Evolutionary conservation across 352 stramenopile genomes (phyloP), one percentile per base, ranked within the genome.

Genomic region (Phytophthora syringae): DNA sequence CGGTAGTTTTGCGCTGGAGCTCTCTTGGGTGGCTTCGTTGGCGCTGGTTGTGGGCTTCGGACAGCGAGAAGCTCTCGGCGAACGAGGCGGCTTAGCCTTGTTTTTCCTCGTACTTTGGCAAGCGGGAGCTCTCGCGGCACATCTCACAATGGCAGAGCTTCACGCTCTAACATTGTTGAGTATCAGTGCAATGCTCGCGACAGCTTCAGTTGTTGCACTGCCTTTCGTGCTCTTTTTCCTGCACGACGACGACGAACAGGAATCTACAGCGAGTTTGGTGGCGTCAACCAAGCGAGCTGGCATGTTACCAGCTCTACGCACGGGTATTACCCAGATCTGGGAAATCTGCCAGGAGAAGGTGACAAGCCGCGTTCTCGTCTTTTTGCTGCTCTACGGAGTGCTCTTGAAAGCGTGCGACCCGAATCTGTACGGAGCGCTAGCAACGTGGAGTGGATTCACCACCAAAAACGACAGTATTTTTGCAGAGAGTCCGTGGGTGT

Each of bases 311-410:
- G 56, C 72, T 3, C 7, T 88, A 10, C 34, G 51, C 0, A 60
- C 56, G 1, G 76, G 72, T 2, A 36, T 82, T 6, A 48, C 56
- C 6, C 75, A 89, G 28, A 49, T 90, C 11, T 83, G 82, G 73
- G 68, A 70, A 37, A 78, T 89, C 22, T 83, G 67, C 45, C 76
- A 84, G 34, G 70, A 88, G 28, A 80, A 89, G 22, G 64, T 86
- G 7, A 75, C 80, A 24, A 82, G 76, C 70, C 78, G 74, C 11
- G 69, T 87, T 16, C 39, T 90, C 20, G 51, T 75, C 13, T 90
- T 89, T 59, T 61, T 88, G 34, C 59, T 79, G 36, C 45, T 75
- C 10, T 65, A 79, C 40, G 70, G 78, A 32, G 70, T 77, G 32
- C 6, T 86, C 18, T 52, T 87, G 1, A 67, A 67, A 1, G 56